Evolutionary conservation across 176 grass and related monocot genomes (phyloP).

Genomic region (Stipa capillata): DNA sequence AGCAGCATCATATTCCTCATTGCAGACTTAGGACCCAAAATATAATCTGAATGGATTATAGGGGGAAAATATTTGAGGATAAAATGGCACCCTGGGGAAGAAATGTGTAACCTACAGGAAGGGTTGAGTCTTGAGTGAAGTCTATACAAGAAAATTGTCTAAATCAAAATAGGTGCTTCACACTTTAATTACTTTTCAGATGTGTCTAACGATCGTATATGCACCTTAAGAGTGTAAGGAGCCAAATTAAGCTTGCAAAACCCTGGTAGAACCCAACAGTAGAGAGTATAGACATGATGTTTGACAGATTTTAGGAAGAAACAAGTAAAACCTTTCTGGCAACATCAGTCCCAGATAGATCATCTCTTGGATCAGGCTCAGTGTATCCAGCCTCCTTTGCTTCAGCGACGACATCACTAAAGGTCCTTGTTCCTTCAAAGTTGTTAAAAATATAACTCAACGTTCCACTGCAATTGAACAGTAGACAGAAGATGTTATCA

Average conservation of each 20-base stretch:
- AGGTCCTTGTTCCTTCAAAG: slow-evolving; percentile 69
- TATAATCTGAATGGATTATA: neutral
- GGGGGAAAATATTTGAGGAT: neutral
- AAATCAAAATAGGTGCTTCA: neutral
- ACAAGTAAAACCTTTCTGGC: slow-evolving; percentile 68
- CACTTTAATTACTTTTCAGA: neutral
- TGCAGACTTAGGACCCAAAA: neutral
- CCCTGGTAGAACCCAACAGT: neutral
- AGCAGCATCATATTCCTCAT: neutral
- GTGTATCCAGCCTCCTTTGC: slow-evolving; percentile 91
- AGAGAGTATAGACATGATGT: neutral
- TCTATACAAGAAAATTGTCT: neutral
- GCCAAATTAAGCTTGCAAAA: neutral
- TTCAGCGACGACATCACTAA: slow-evolving; percentile 87
- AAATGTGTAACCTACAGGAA: neutral
- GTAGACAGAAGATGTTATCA: neutral
- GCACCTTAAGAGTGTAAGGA: neutral
- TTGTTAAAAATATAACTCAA: slow-evolving; percentile 99
- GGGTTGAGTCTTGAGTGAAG: neutral
- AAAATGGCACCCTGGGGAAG: neutral
- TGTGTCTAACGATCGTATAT: neutral
- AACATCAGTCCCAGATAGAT: slow-evolving; percentile 98
- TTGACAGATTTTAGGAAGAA: neutral
- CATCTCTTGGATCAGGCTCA: slow-evolving; percentile 97
- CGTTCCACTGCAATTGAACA: slow-evolving; percentile 60